These are phyloP conservation scores for Fragaria nilgerrensis DNA, from an alignment of 306 rosid species.

Conservation along the genomic window DNA sequence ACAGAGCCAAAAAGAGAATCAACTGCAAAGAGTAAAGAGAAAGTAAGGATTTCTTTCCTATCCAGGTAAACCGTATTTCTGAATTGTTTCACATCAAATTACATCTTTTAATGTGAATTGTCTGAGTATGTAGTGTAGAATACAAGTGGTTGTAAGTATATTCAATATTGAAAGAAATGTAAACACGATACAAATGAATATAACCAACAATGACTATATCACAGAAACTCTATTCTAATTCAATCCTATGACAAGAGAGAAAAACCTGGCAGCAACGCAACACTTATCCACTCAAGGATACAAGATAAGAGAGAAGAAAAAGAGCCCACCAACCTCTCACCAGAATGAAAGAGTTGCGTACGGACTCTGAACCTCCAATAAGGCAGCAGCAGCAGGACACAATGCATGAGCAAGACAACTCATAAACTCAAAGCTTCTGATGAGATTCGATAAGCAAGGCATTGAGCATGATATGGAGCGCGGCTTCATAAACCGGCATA, in stretches of 20 bases:
- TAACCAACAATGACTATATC: slow-evolving; percentile 38
- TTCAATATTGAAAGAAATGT: slow-evolving; percentile 27
- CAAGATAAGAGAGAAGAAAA: slow-evolving; percentile 23
- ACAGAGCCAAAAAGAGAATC: slow-evolving; percentile 16
- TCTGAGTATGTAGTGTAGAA: slow-evolving; percentile 27
- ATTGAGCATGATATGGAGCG: slow-evolving; percentile 71
- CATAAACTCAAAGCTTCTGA: slow-evolving; percentile 65
- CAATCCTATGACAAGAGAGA: slow-evolving; percentile 18
- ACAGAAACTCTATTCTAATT: slow-evolving; percentile 38
- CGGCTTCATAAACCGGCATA: slow-evolving; percentile 72
- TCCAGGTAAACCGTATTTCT: slow-evolving; percentile 33
- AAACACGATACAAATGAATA: slow-evolving; percentile 18
- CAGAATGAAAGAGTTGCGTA: slow-evolving; percentile 27
- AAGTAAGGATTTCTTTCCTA: slow-evolving; percentile 13
- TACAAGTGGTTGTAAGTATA: slow-evolving; percentile 48
- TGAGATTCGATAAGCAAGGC: slow-evolving; percentile 94
- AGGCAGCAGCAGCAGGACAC: slow-evolving; percentile 9
- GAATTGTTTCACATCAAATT: slow-evolving; percentile 23
- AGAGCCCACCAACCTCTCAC: slow-evolving; percentile 29
- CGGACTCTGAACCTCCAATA: slow-evolving; percentile 15
- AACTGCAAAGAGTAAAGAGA: slow-evolving; percentile 12
- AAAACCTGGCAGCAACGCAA: slow-evolving; percentile 23
- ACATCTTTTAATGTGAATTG: slow-evolving; percentile 20
- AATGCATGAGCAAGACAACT: slow-evolving; percentile 18
- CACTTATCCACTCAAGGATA: not conserved